Evolutionary conservation across 495 filamentous ascomycete genomes (phyloP).

Genomic region (Poronia punctata): DNA sequence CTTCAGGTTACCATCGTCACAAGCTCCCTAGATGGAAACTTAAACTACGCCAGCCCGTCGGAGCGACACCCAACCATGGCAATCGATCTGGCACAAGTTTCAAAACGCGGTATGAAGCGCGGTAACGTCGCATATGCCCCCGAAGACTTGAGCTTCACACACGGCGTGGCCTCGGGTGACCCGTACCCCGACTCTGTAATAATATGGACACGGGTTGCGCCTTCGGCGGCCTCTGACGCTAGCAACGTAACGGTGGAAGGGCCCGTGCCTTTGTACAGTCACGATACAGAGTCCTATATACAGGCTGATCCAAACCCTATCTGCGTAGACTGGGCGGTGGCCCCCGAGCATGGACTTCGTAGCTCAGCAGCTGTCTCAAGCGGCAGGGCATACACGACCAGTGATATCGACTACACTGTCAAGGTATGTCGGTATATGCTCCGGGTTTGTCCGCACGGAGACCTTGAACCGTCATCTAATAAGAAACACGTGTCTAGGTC

Average conservation of each 20-base stretch:
- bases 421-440: slow-evolving; percentile 38
- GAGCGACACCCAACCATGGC: slow-evolving; percentile 49
- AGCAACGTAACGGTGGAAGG: slow-evolving; percentile 51
- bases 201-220: slow-evolving; percentile 61
- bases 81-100: slow-evolving; percentile 42
- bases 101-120: slow-evolving; percentile 31
- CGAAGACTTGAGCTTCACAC: slow-evolving; percentile 53
- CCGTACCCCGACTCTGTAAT: slow-evolving; percentile 58
- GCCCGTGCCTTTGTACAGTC: slow-evolving; percentile 48
- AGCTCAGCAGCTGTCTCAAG: slow-evolving; percentile 18
- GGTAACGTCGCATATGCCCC: slow-evolving; percentile 53
- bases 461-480: neutral
- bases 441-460: neutral
- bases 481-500: slow-evolving; percentile 31
- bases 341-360: slow-evolving; percentile 25
- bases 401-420: slow-evolving; percentile 63
- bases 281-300: slow-evolving; percentile 46
- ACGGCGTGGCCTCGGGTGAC: slow-evolving; percentile 64
- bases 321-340: slow-evolving; percentile 49
- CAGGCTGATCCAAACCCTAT: slow-evolving; percentile 46
- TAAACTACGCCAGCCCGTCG: slow-evolving; percentile 57
- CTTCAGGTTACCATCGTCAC: slow-evolving; percentile 5
- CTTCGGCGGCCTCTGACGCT: slow-evolving; percentile 44
- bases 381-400: slow-evolving; percentile 51
- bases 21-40: slow-evolving; percentile 35